These are phyloP conservation scores for Pisolithus thermaeus DNA, from an alignment of 1,284 basidiomycete genomes.

Conservation along the genomic window DNA sequence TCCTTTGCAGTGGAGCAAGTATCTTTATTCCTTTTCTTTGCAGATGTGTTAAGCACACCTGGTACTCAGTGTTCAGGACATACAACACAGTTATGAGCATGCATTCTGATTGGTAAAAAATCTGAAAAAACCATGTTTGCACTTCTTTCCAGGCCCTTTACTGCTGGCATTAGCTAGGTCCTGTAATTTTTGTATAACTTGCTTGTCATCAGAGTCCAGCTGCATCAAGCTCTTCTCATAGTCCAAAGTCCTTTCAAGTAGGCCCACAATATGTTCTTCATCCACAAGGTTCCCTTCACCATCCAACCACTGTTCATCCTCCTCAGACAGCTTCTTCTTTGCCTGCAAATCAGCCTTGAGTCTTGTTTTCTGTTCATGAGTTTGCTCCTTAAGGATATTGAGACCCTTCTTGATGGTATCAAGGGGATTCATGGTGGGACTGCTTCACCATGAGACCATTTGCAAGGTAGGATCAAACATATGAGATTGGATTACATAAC, in stretches of 20 bases:
- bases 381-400: neutral
- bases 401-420: slow-evolving; percentile 7
- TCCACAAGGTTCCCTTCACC: slow-evolving; percentile 6
- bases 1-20: neutral
- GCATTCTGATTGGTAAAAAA: neutral
- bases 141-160: neutral
- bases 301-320: slow-evolving; percentile 11
- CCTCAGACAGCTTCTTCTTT: neutral
- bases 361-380: neutral
- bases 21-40: neutral
- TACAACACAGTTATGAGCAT: neutral
- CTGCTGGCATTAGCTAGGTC: neutral
- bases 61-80: neutral
- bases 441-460: neutral
- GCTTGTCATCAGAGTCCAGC: neutral
- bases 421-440: slow-evolving; percentile 6
- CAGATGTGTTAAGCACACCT: neutral
- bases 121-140: slow-evolving; percentile 1
- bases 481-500: neutral
- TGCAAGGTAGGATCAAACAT: neutral
- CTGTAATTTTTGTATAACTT: slow-evolving; percentile 1
- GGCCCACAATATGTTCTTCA: slow-evolving; percentile 5
- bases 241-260: slow-evolving; percentile 3
- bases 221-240: slow-evolving; percentile 2
- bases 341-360: slow-evolving; percentile 4